Evolutionary conservation across 1,284 basidiomycete species (phyloP).

Genomic region (Marasmius sp.): DNA sequence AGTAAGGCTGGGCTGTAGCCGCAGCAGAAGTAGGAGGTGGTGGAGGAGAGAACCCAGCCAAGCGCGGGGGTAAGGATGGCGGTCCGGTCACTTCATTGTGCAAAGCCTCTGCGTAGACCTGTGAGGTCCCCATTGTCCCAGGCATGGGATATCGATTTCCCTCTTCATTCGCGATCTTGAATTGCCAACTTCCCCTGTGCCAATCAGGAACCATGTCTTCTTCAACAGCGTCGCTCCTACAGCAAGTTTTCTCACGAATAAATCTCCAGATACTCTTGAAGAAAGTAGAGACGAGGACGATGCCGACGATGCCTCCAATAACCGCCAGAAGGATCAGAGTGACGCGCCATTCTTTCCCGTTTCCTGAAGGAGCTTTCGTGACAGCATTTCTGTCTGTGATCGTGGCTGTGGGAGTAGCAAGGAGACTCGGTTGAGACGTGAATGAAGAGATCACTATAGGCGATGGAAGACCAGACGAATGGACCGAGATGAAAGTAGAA

Average conservation of each 20-base stretch:
- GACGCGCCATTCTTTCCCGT: slow-evolving; percentile 60
- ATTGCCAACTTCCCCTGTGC: slow-evolving; percentile 59
- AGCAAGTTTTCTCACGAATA: slow-evolving; percentile 46
- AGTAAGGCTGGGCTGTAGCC: neutral
- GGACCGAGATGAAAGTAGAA: neutral
- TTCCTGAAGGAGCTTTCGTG: slow-evolving; percentile 16
- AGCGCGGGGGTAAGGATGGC: neutral
- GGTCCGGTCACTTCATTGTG: neutral
- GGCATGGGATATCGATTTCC: slow-evolving; percentile 41
- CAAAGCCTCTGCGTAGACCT: neutral
- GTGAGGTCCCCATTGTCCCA: neutral
- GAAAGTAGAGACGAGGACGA: slow-evolving; percentile 56
- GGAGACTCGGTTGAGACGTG: neutral
- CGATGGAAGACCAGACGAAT: neutral
- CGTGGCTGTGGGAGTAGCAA: slow-evolving; percentile 5
- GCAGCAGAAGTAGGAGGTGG: neutral
- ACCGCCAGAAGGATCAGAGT: slow-evolving; percentile 63
- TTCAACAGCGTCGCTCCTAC: slow-evolving; percentile 30
- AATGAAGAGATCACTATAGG: neutral
- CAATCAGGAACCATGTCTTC: slow-evolving; percentile 66
- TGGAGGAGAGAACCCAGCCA: neutral
- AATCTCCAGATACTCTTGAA: slow-evolving; percentile 68
- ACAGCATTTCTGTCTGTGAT: slow-evolving; percentile 9
- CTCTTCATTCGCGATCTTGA: slow-evolving; percentile 45
- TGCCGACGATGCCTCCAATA: slow-evolving; percentile 51